phyloP scores from a whole-genome alignment of 352 stramenopile genomes.

The Pythium phragmiticola region DNA sequence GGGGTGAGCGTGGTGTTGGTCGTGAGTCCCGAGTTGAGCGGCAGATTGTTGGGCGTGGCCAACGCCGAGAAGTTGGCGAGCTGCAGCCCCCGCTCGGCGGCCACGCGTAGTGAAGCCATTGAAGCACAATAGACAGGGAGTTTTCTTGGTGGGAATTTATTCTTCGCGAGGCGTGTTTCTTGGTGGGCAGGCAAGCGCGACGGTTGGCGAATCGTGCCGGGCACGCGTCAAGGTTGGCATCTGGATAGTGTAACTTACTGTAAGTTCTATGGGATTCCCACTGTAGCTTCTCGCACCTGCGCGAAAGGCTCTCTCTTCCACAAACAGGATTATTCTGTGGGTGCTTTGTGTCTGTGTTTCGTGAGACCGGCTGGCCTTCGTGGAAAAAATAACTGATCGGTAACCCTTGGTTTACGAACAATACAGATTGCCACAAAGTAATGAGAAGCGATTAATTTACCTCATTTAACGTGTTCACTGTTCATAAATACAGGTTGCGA shows the following conservation, averaged over 20 bases:
- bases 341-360: slow-evolving; percentile 19
- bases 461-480: neutral
- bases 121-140: no score
- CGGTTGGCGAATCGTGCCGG: neutral
- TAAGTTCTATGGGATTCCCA: neutral
- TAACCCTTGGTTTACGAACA: neutral
- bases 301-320: neutral
- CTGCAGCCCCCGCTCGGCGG: slow-evolving; percentile 14
- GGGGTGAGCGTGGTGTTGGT: slow-evolving; percentile 7
- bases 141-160: neutral
- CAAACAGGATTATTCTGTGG: slow-evolving; percentile 5
- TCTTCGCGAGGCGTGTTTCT: neutral
- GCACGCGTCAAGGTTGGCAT: neutral
- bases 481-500: neutral
- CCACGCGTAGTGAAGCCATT: slow-evolving; percentile 15
- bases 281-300: no score
- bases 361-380: slow-evolving; percentile 6
- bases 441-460: no score
- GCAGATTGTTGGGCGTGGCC: neutral
- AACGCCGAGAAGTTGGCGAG: slow-evolving; percentile 12
- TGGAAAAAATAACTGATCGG: neutral
- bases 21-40: slow-evolving; percentile 2
- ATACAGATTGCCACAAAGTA: neutral
- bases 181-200: neutral
- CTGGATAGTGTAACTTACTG: neutral